Evolutionary conservation across 1,284 basidiomycete genomes (phyloP).

Genomic region (Trichosporon asahii): DNA sequence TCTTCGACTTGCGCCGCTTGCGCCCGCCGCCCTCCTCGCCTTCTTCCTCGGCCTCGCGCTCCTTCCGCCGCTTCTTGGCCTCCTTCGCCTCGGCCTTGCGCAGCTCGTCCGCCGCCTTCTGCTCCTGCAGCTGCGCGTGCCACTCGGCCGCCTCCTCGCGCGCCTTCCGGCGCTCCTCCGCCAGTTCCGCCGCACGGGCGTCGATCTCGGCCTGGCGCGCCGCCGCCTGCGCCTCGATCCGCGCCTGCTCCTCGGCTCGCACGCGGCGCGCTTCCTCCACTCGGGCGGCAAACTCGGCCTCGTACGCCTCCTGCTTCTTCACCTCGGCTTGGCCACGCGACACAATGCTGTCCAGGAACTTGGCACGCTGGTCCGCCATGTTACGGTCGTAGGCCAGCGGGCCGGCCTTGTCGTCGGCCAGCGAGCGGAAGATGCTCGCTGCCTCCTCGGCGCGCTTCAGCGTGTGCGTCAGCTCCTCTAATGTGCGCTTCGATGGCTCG

Average conservation of each 20-base stretch:
- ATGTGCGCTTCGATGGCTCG: constrained; percentile 67
- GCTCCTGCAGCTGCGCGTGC: constrained; percentile 50
- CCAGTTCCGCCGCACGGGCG: constrained; percentile 65
- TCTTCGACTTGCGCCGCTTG: constrained; percentile 20
- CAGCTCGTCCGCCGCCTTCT: constrained; percentile 50
- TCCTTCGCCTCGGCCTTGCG: constrained; percentile 40
- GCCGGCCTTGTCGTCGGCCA: constrained; percentile 68
- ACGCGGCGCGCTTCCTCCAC: constrained; percentile 64
- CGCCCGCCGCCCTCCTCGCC: constrained; percentile 32
- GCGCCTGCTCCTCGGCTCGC: constrained; percentile 49
- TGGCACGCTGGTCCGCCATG: constrained; percentile 78
- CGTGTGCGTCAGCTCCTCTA: constrained; percentile 71
- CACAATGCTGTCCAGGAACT: constrained; percentile 80
- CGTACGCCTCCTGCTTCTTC: constrained; percentile 67
- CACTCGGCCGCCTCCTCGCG: constrained; percentile 68
- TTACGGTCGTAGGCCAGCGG: constrained; percentile 79
- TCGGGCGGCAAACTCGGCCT: constrained; percentile 67
- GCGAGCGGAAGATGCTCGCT: constrained; percentile 77
- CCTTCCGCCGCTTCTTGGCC: constrained; percentile 44
- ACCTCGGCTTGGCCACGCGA: constrained; percentile 74
- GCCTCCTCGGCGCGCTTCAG: constrained; percentile 81
- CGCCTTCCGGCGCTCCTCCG: constrained; percentile 67
- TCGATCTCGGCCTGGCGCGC: constrained; percentile 50
- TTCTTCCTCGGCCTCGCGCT: constrained; percentile 37
- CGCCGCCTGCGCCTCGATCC: constrained; percentile 46